These are phyloP conservation scores for Syncephalis plumigaleata DNA, from an alignment of 371 early-diverging fungal genomes.

Conservation along the genomic window DNA sequence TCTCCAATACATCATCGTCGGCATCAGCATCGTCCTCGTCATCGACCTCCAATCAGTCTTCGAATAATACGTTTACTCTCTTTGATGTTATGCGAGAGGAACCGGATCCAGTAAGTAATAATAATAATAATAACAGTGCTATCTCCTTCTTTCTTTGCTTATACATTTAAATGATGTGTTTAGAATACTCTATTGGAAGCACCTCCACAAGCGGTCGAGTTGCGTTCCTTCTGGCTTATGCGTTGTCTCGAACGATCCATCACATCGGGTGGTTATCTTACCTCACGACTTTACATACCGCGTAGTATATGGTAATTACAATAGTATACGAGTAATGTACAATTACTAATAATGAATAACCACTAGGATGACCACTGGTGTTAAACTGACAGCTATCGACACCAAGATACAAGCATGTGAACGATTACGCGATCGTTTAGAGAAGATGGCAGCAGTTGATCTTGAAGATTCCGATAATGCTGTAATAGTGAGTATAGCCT, in stretches of 20 bases:
- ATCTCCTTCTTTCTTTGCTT: too few relatives aligned
- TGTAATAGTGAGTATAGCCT: neutral
- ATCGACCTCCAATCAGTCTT: neutral
- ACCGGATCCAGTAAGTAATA: neutral
- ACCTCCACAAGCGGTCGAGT: constrained; percentile 12
- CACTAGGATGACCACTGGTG: constrained; percentile 4
- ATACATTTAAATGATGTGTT: neutral
- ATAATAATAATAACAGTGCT: too few relatives aligned
- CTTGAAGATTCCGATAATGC: neutral
- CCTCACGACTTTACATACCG: constrained; percentile 19
- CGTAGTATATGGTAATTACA: constrained; percentile 17
- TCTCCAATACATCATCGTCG: too few relatives aligned
- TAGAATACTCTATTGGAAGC: constrained; percentile 8
- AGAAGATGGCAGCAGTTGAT: neutral
- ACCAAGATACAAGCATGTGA: constrained; percentile 3
- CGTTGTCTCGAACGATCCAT: constrained; percentile 16
- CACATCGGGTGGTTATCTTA: constrained; percentile 19
- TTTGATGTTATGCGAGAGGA: constrained; percentile 1
- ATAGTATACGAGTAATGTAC: too few relatives aligned
- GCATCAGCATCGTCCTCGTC: too few relatives aligned
- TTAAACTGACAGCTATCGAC: constrained; percentile 7
- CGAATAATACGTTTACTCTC: neutral
- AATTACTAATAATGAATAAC: too few relatives aligned
- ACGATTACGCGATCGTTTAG: constrained; percentile 2
- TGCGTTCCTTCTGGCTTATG: constrained; percentile 24